phyloP scores from a whole-genome alignment of 2,329 filamentous ascomycete genomes.

The Sarocladium brachiariae region DNA sequence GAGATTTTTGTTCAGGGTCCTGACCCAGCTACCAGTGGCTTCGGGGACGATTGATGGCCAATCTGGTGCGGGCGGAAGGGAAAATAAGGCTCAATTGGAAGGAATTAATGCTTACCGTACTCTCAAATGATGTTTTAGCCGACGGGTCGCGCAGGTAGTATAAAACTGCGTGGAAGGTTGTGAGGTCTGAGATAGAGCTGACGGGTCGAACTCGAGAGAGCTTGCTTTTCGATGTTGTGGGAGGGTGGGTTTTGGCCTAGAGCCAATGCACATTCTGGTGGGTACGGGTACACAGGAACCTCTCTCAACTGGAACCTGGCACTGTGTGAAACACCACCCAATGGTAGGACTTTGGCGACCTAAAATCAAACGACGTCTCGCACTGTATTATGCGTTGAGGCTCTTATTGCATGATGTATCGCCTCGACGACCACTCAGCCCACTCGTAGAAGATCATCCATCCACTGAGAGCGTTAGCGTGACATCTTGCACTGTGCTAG shows the following conservation, averaged over 20 bases:
- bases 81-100: neutral
- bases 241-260: slow-evolving; percentile 8
- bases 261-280: slow-evolving; percentile 6
- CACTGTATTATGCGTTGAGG: neutral
- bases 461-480: neutral
- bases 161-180: neutral
- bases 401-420: too few relatives aligned
- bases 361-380: neutral
- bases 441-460: neutral
- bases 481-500: neutral
- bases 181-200: neutral
- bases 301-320: neutral
- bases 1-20: slow-evolving; percentile 10
- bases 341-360: neutral
- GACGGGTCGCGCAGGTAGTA: neutral
- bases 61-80: slow-evolving; percentile 3
- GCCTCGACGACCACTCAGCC: neutral
- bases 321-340: neutral
- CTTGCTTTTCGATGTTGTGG: slow-evolving; percentile 9
- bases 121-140: neutral
- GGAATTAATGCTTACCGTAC: neutral
- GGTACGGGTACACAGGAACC: neutral
- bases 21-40: neutral
- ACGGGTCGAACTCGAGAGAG: neutral
- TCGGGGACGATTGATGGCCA: neutral